Conservation (phyloP, 306 rosid species). For the Dalbergia cultrata region DNA sequence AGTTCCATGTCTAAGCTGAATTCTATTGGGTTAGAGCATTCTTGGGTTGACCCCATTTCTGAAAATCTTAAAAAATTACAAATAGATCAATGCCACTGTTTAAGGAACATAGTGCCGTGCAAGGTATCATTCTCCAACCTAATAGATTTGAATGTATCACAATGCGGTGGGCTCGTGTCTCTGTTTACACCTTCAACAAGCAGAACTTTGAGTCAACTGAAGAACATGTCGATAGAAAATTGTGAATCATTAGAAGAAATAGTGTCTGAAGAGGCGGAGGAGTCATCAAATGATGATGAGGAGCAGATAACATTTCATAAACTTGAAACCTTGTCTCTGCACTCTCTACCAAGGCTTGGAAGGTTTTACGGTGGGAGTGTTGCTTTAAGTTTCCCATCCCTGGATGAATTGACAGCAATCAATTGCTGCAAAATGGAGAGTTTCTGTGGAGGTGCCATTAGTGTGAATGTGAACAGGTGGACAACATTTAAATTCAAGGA, state of each 20-base stretch:
- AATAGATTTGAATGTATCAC: background rate
- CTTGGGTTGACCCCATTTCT: background rate
- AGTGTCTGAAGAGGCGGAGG: background rate
- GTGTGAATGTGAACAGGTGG: too few species aligned
- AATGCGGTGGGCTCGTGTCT: background rate
- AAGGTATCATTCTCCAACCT: background rate
- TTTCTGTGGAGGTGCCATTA: too few species aligned
- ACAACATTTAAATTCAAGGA: too few species aligned
- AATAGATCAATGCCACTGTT: background rate
- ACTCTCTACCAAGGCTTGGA: background rate
- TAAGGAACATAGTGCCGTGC: background rate
- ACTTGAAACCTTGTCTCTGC: too few species aligned
- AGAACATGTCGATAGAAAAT: background rate
- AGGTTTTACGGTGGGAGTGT: background rate
- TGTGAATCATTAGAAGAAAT: background rate
- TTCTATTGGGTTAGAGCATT: background rate
- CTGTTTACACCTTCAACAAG: background rate
- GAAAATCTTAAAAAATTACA: background rate
- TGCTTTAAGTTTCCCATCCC: background rate
- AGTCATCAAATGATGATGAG: too few species aligned
- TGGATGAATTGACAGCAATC: background rate
- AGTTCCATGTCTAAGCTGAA: background rate
- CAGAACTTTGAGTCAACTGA: background rate
- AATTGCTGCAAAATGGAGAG: background rate
- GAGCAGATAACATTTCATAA: too few species aligned